Conservation (phyloP, 2,329 filamentous ascomycete species). For the Dactylellina haptotyla region DNA sequence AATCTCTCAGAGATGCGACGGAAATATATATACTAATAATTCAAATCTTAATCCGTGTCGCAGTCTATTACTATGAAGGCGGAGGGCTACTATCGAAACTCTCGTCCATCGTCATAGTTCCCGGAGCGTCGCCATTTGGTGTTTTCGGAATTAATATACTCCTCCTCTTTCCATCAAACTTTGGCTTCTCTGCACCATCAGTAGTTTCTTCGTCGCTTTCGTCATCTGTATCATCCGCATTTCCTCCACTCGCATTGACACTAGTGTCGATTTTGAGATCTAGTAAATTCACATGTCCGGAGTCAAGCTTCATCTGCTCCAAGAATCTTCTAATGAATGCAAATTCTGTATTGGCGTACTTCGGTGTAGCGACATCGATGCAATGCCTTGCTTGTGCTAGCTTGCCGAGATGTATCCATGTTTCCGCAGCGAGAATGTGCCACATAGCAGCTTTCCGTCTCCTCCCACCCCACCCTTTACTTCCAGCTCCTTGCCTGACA, state of each 20-base stretch:
- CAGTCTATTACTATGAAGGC: too few relatives aligned
- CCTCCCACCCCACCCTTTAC: constrained; percentile 75
- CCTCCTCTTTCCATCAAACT: constrained; percentile 49
- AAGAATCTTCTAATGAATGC: constrained; percentile 38
- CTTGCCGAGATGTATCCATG: constrained; percentile 82
- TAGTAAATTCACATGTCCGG: constrained; percentile 39
- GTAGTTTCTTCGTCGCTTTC: constrained; percentile 7
- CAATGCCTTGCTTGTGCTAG: constrained; percentile 80
- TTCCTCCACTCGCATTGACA: constrained; percentile 3
- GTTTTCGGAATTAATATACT: constrained; percentile 51
- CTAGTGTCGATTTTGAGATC: constrained; percentile 42
- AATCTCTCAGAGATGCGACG: constrained; percentile 24
- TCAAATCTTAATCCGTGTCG: background rate
- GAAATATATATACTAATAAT: constrained; percentile 36
- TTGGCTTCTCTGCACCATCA: constrained; percentile 35
- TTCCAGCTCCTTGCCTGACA: constrained; percentile 69
- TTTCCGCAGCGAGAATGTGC: constrained; percentile 82
- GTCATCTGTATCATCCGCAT: constrained; percentile 7
- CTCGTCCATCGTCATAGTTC: constrained; percentile 48
- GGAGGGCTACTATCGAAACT: constrained; percentile 26
- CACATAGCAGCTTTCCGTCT: constrained; percentile 88
- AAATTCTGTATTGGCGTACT: constrained; percentile 37
- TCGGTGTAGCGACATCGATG: constrained; percentile 66
- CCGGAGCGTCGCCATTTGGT: constrained; percentile 47
- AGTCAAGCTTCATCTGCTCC: constrained; percentile 48